Percentiles rank a stretch among this genome's conserved stretches.
Conservation (phyloP, 2,329 filamentous ascomycete species). For the Herpotrichia juniperi region DNA sequence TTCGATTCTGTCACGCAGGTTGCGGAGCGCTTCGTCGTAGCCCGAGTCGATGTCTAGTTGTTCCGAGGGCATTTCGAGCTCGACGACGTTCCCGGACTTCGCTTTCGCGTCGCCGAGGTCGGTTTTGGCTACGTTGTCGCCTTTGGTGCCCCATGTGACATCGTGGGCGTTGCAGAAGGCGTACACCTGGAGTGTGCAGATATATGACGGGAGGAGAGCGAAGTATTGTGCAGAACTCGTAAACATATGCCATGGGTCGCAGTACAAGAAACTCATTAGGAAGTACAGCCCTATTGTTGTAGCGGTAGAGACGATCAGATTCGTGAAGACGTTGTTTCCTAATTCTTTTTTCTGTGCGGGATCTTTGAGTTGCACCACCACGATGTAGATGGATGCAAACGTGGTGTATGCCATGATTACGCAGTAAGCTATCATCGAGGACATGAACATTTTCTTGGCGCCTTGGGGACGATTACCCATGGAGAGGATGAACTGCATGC, state of each 20-base stretch:
- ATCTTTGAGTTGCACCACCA: slow-evolving; percentile 75
- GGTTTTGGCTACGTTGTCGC: slow-evolving; percentile 92
- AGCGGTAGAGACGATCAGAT: slow-evolving; percentile 86
- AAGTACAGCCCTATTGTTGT: slow-evolving; percentile 95
- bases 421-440: slow-evolving; percentile 86
- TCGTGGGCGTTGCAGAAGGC: slow-evolving; percentile 99
- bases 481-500: slow-evolving; percentile 93
- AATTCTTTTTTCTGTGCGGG: slow-evolving; percentile 61
- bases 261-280: slow-evolving; percentile 92
- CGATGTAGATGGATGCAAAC: slow-evolving; percentile 87
- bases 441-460: slow-evolving; percentile 86
- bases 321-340: slow-evolving; percentile 91
- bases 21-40: slow-evolving; percentile 95
- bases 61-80: slow-evolving; percentile 96
- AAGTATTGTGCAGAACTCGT: slow-evolving; percentile 93
- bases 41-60: slow-evolving; percentile 98
- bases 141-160: slow-evolving; percentile 98
- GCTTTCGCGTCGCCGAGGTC: slow-evolving; percentile 88
- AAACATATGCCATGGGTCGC: slow-evolving; percentile 99
- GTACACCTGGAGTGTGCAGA: slow-evolving; percentile 97
- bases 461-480: slow-evolving; percentile 97
- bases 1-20: slow-evolving; percentile 90
- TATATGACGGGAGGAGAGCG: slow-evolving; percentile 86
- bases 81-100: slow-evolving; percentile 76
- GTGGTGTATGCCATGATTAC: slow-evolving; percentile 96